Conservation (phyloP, 768 basidiomycete genomes). For the Lactifluus echinatus region DNA sequence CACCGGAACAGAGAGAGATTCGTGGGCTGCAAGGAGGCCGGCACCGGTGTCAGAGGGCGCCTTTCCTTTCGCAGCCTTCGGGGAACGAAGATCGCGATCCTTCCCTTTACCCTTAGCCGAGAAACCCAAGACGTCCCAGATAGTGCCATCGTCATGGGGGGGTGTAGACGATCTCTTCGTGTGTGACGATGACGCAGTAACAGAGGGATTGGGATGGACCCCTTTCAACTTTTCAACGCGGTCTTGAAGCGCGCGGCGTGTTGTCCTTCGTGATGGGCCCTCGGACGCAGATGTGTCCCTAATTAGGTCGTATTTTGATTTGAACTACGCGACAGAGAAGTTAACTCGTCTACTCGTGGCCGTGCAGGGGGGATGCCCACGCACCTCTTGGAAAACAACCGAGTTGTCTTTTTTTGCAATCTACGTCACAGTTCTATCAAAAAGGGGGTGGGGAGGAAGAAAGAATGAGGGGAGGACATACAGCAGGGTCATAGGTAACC, state of each 20-base stretch:
- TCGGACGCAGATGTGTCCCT: slow-evolving; percentile 36
- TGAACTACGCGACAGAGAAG: slow-evolving; percentile 39
- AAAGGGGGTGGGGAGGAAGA: not conserved
- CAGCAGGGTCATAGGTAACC: slow-evolving; percentile 68
- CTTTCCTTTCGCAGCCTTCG: slow-evolving; percentile 13
- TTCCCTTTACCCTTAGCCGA: slow-evolving; percentile 29
- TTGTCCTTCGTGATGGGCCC: slow-evolving; percentile 44
- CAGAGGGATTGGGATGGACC: slow-evolving; percentile 22
- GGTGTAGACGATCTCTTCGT: slow-evolving; percentile 10
- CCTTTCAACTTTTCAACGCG: slow-evolving; percentile 38
- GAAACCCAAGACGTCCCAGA: slow-evolving; percentile 27
- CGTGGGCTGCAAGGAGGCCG: not conserved
- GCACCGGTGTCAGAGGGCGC: not conserved
- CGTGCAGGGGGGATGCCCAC: slow-evolving; percentile 20
- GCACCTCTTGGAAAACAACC: slow-evolving; percentile 63
- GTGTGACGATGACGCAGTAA: slow-evolving; percentile 13
- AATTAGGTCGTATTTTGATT: slow-evolving; percentile 53
- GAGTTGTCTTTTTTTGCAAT: slow-evolving; percentile 65
- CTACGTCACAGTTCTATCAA: slow-evolving; percentile 29
- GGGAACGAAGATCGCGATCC: slow-evolving; percentile 16
- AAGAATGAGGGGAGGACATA: slow-evolving; percentile 27
- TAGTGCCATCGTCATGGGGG: slow-evolving; percentile 21
- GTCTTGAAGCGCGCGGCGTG: slow-evolving; percentile 50
- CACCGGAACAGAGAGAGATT: not conserved
- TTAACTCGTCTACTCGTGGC: not conserved